These are phyloP conservation scores for Danielia reshetovae DNA, from an alignment of 805 yeast genomes.

Conservation along the genomic window DNA sequence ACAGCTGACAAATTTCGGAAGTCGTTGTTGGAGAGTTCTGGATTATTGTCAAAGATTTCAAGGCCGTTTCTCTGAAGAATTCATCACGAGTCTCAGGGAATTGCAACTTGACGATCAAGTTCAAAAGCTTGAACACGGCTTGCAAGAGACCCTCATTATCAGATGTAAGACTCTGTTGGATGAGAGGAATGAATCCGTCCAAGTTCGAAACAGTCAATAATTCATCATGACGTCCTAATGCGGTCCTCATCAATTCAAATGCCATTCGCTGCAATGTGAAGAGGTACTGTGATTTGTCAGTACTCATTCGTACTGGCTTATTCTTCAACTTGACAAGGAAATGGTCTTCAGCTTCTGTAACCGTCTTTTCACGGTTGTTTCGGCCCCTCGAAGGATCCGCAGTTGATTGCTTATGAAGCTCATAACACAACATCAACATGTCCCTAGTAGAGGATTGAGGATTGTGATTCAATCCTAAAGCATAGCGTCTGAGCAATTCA, in stretches of 20 bases:
- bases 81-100: conserved; percentile 51
- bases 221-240: conserved; percentile 58
- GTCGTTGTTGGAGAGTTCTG: conserved; percentile 76
- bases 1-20: conserved; percentile 73
- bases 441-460: conserved; percentile 52
- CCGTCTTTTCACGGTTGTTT: conserved; percentile 24
- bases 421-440: conserved; percentile 68
- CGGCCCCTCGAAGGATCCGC: conserved; percentile 10
- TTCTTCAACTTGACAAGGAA: conserved; percentile 72
- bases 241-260: conserved; percentile 69
- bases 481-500: conserved; percentile 70
- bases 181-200: conserved; percentile 68
- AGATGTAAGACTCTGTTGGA: conserved; percentile 57
- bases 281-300: conserved; percentile 53
- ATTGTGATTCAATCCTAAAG: conserved; percentile 77
- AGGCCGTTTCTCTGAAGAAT: conserved; percentile 56
- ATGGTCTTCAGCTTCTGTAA: conserved; percentile 46
- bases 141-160: conserved; percentile 76
- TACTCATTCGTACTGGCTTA: conserved; percentile 49
- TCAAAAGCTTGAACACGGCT: conserved; percentile 61
- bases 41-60: conserved; percentile 57
- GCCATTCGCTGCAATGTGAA: conserved; percentile 70
- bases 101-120: conserved; percentile 56
- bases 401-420: conserved; percentile 57
- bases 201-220: conserved; percentile 59